Evolutionary conservation across 2,329 filamentous ascomycete genomes (phyloP), one percentile per base, ranked within the genome.

Genomic region (Aspergillus felis): DNA sequence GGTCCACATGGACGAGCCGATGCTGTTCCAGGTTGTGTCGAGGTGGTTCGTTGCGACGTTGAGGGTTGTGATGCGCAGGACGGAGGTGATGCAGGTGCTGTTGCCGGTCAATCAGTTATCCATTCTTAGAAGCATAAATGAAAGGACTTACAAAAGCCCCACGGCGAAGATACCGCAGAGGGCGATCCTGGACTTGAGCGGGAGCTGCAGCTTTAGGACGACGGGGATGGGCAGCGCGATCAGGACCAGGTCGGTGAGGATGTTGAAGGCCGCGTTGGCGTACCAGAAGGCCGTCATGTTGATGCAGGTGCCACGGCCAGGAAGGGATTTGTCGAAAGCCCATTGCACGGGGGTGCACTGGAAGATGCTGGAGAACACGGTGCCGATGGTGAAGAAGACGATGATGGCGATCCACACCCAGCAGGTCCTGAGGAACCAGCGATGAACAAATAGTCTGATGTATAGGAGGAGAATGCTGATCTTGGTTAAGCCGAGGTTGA

Each of bases 241-340:
- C 46, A 77, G 68, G n/a, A 73, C 65, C 3, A 75, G 47, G 53
- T 77, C 73, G 22, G 65, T 71, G 7, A 70, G 53, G 32, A 77
- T 76, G 25, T 73, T 74, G 61, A 74, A 71, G 1, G 69, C 64
- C 17, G 71, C 79, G 57, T 82, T 82, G 53, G 78, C 75, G 54
- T 80, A 79, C 81, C 81, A 83, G 59, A 79, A 79, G 3, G 68
- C 69, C 1, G 76, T 77, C 29, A 79, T 66, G 59, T 74, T 73
- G 64, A 84, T 78, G 61, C 81, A 83, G 4, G 59, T 71, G 0
- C 80, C 78, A 20, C 35, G 24, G 17, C 51, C 56, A 8, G 55
- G 38, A 20, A 59, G 55, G 28, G 51, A 49, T 24, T 59, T 64
- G 27, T 64, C 52, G 46, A 65, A 67, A 10, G 64, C 59, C 49